Conservation (phyloP, 495 filamentous ascomycete genomes). For the Haplographium delicatum region DNA sequence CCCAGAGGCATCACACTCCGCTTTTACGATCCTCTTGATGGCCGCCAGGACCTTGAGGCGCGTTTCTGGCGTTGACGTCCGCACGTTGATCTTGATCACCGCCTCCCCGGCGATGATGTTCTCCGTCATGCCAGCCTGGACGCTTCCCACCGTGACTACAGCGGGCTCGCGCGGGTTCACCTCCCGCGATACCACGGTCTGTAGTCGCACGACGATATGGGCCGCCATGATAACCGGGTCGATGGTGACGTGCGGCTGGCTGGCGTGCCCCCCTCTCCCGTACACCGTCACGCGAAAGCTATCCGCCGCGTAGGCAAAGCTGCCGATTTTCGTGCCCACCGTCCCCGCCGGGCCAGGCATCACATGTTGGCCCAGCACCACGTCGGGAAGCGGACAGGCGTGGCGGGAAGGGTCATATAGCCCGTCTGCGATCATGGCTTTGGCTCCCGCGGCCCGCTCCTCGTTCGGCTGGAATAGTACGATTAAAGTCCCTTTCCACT, state of each 20-base stretch:
- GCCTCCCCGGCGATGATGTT: conserved; percentile 50
- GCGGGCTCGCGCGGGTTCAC: conserved; percentile 45
- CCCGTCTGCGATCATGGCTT: conserved; percentile 57
- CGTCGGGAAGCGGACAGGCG: conserved; percentile 43
- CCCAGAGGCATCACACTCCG: conserved; percentile 45
- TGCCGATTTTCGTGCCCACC: conserved; percentile 38
- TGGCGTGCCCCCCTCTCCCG: conserved; percentile 50
- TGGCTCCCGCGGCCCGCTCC: conserved; percentile 50
- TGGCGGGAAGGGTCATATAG: conserved; percentile 45
- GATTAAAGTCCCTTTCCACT: conserved; percentile 54
- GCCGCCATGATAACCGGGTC: conserved; percentile 55
- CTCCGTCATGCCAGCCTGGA: conserved; percentile 44
- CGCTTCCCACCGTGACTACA: conserved; percentile 49
- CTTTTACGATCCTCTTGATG: conserved; percentile 48
- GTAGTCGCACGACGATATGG: conserved; percentile 46
- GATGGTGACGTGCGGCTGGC: conserved; percentile 44
- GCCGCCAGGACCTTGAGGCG: conserved; percentile 37
- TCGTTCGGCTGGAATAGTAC: conserved; percentile 58
- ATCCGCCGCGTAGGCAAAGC: conserved; percentile 38
- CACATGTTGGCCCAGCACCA: conserved; percentile 56
- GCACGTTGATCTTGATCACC: conserved; percentile 44
- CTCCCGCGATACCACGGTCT: conserved; percentile 53
- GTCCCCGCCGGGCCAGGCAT: conserved; percentile 31
- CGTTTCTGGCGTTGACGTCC: conserved; percentile 35
- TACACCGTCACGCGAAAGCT: conserved; percentile 38